Evolutionary conservation across 1,139 yeast genomes (phyloP), one percentile per base, ranked within the genome.

Genomic region (Hemisphaericaspora xylanilytica): DNA sequence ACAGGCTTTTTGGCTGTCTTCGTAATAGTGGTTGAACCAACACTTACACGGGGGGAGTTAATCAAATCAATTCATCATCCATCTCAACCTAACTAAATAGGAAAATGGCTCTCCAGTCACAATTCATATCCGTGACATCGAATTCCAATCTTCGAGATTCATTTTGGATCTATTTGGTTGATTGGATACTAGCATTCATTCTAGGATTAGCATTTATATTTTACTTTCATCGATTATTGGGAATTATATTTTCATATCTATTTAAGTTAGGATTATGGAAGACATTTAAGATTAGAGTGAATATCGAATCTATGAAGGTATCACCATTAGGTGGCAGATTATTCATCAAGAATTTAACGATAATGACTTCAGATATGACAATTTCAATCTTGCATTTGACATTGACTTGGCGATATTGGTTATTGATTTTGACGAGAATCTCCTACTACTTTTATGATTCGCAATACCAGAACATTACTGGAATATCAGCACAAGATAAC

Each of bases 361-460:
- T 87, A 16, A 75, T 84, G 9, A 85, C 88, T 10, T 70, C 79
- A 35, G 85, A 90, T 59, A 79, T 79, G 46, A 79, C 95, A 2
- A 57, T 86, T 2, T 75, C 88, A 6, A 70, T 86, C 2, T 71
- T 85, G 16, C 81, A 82, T 46, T 81, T 90, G 3, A 78, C 80
- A 47, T 56, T 92, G 24, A 86, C 95, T 0, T 92, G 97, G 97
- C 61, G 95, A 44, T 92, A 88, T 58, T 92, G 97, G 97, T 65
- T 70, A 14, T 53, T 86, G 39, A 65, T 67, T 4, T 57, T 67
- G 14, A 74, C 81, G 3, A 67, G 85, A 49, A 52, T 67, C 28
- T 69, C 81, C 1, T 75, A 69, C 26, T 67, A 63, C 40, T 54
- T 51, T 31, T 50, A 57, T 12, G 49, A 56, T 28, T 46, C 54